Base-by-base conservation (phyloP, 805 yeast genomes). In the Schwanniomyces yamadae region DNA sequence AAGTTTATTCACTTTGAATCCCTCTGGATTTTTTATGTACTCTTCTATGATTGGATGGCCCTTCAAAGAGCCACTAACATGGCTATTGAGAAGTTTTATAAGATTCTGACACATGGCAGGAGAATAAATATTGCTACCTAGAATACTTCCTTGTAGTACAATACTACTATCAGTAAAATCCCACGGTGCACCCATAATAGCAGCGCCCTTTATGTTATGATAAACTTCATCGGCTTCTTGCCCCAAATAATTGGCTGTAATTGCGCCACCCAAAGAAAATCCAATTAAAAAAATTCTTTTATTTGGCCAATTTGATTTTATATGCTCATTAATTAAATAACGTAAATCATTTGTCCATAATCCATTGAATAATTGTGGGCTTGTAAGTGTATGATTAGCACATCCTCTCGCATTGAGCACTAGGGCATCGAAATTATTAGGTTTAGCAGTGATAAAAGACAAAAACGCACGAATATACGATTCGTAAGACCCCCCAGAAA, bases 401-500 rank as follows among this genome's bases (percentile, higher is more conserved):
- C 91, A 84, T 3, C 95, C 95, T 51, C 95, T 68, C 12, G 84
- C 71, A 53, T 82, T 83, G 32, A 84, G 51, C 13, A 80, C 83
- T 31, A 80, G 52, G 14, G 68, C 82, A 58, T 82, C 78, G 53
- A 79, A 69, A 43, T 64, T 49, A 36, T 63, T 61, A 11, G 61
- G 59, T 4, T 59, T 58, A 1, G 55, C 48, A 21, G 73, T 67
- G 31, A 81, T 57, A 14, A 61, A 56, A 30, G 63, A 61, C 23
- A 77, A 59, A 24, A 79, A 61, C 6, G 82, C 73, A 43, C 88
- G 69, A 31, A 84, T 75, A 39, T 80, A 80, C 14, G 85, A 78
- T 54, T 84, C 93, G 48, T 80, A 84, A 11, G 87, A 79, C 1
- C 95, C 95, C 40, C 93, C 91, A 18, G 85, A 82, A 24, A 84